A percentile compares a stretch with the other conserved stretches of the same genome.
These are phyloP conservation scores for Geotrichum bryndzae DNA, from an alignment of 1,139 yeast genomes.

Conservation along the genomic window DNA sequence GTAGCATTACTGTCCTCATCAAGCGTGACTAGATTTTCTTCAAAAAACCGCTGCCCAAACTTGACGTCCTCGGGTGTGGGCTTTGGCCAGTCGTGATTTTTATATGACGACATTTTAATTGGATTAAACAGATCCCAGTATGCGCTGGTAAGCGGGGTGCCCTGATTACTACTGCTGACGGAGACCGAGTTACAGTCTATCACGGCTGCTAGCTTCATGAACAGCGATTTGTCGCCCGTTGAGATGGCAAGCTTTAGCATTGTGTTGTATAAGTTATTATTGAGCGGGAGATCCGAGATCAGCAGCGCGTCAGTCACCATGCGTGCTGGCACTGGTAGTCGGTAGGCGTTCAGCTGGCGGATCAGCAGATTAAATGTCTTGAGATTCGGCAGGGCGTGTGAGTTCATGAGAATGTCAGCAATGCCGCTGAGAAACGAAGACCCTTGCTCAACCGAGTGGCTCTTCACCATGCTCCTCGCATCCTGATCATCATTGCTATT, in stretches of 20 bases:
- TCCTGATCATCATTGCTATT: not conserved
- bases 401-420: constrained; percentile 20
- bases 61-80: constrained; percentile 8
- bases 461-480: not conserved
- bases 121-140: constrained; percentile 15
- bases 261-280: constrained; percentile 20
- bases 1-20: not conserved
- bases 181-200: constrained; percentile 16
- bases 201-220: constrained; percentile 20
- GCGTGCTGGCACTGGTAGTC: constrained; percentile 27
- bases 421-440: constrained; percentile 10
- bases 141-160: constrained; percentile 12
- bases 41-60: constrained; percentile 17
- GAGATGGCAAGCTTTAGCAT: constrained; percentile 23
- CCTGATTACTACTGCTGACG: constrained; percentile 9
- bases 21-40: not conserved
- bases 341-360: constrained; percentile 20
- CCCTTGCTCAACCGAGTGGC: not conserved
- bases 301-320: constrained; percentile 25
- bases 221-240: constrained; percentile 19
- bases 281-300: constrained; percentile 23
- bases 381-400: constrained; percentile 25
- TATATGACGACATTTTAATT: constrained; percentile 12
- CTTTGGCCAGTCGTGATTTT: constrained; percentile 11
- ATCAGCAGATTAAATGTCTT: constrained; percentile 25